Percentiles rank a stretch among this genome's conserved stretches.
Conservation (phyloP, 2,329 filamentous ascomycete genomes). For the Botrytis byssoidea region DNA sequence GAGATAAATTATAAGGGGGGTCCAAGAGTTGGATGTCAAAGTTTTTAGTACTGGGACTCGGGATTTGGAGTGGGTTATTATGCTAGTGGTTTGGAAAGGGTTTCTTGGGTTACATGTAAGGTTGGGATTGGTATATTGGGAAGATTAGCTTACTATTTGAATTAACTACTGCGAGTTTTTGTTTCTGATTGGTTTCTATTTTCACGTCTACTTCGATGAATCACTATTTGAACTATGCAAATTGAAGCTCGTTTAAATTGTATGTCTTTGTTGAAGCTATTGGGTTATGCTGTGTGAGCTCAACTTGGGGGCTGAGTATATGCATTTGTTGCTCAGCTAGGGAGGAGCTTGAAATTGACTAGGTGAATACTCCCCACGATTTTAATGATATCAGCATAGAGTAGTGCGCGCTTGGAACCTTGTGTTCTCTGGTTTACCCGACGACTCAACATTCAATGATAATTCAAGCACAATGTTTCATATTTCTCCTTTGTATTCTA, state of each 20-base stretch:
- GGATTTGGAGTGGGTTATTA: background rate
- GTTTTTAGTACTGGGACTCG: background rate
- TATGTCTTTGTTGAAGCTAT: rapidly evolving
- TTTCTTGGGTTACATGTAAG: background rate
- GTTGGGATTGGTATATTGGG: background rate
- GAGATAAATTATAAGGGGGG: too few relatives aligned
- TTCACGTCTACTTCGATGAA: background rate
- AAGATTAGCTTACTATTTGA: background rate
- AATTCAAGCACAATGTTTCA: too few relatives aligned
- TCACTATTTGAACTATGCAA: background rate
- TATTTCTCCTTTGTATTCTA: too few relatives aligned
- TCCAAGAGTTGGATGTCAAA: background rate
- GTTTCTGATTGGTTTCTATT: background rate
- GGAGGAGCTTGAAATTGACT: too few relatives aligned
- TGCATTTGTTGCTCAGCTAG: too few relatives aligned
- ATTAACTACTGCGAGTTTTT: background rate
- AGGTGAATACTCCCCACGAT: too few relatives aligned
- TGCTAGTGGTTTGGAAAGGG: background rate
- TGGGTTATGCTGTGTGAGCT: background rate
- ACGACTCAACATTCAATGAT: too few relatives aligned
- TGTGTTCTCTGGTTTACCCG: too few relatives aligned
- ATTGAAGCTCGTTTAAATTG: rapidly evolving
- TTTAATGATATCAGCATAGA: too few relatives aligned
- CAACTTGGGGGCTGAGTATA: background rate
- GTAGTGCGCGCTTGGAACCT: too few relatives aligned